Conservation (phyloP, 495 filamentous ascomycete species). For the Hypoxylon rickii region DNA sequence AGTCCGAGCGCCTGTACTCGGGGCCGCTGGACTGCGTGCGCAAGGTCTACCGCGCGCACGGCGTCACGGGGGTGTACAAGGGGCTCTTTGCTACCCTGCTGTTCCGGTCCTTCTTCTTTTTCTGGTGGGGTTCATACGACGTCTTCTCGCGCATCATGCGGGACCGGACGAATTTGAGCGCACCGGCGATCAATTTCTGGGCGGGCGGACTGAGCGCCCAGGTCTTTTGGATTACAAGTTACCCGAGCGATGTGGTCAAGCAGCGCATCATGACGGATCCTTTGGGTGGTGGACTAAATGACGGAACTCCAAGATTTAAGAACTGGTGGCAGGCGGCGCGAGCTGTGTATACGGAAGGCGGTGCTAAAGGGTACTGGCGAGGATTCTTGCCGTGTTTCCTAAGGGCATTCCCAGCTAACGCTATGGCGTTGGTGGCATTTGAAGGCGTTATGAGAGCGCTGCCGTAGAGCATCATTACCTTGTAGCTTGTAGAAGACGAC, state of each 20-base stretch:
- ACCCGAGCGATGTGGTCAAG: slow-evolving; percentile 94
- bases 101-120: slow-evolving; percentile 94
- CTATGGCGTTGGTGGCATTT: slow-evolving; percentile 89
- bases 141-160: slow-evolving; percentile 71
- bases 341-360: slow-evolving; percentile 74
- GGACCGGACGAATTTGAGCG: slow-evolving; percentile 69
- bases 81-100: slow-evolving; percentile 83
- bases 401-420: slow-evolving; percentile 95
- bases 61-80: slow-evolving; percentile 79
- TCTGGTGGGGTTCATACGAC: slow-evolving; percentile 96
- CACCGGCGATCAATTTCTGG: slow-evolving; percentile 92
- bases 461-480: slow-evolving; percentile 46
- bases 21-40: slow-evolving; percentile 82
- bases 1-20: slow-evolving; percentile 73
- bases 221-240: slow-evolving; percentile 89
- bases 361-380: slow-evolving; percentile 83
- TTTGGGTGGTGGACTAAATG: slow-evolving; percentile 69
- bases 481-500: too few relatives aligned
- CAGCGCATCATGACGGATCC: slow-evolving; percentile 97
- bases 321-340: slow-evolving; percentile 81
- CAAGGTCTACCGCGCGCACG: slow-evolving; percentile 71
- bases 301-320: slow-evolving; percentile 69
- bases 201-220: slow-evolving; percentile 91
- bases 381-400: slow-evolving; percentile 93
- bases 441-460: slow-evolving; percentile 87